Evolutionary conservation across 1,284 basidiomycete species (phyloP), one percentile per base, ranked within the genome.

Genomic region (Sphagnurus paluster): DNA sequence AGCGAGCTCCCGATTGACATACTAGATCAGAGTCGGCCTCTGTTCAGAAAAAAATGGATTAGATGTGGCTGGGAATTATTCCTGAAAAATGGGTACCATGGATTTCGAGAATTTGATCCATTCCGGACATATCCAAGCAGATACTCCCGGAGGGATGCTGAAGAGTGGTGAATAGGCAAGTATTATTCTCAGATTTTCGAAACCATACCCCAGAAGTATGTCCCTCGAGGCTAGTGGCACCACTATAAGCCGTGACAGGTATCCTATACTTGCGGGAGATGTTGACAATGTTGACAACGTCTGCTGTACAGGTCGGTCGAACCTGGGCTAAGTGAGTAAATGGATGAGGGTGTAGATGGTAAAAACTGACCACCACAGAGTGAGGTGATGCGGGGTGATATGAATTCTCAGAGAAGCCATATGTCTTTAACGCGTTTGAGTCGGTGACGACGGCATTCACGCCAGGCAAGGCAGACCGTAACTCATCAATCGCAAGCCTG

Each of bases 101-200:
- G 30, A 94, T 82, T 38, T 77, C 72, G 13, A 96, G 61, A 37
- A 98, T 90, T 54, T 83, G 78, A 66, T 94, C 82, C 95, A 98
- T 98, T 8, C 70, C 70, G 1, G 84, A 84, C 71, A 98, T 76
- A 66, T 98, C 94, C 23, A 98, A 65, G 50, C 89, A 93, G 52
- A 97, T 91, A 20, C 88, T 86, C 25, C 90, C 90, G 2, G 68
- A 66, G 30, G 78, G 60, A 49, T 63, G 57, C 71, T 72, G 33
- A 32, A 23, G 8, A 42, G 60, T 16, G 39, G 32, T 26, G 44
- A 11, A 38, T 11, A 47, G 19, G 35, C 35, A 21, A 29, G 38
- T 40, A 5, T 36, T 26, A 39, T 3, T 16, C 25, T n/a, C 35
- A 36, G 39, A 17, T 38, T 33, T 9, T 23, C 10, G 34, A 17